phyloP scores from a whole-genome alignment of 306 rosid genomes.

The Vachellia collinsii region DNA sequence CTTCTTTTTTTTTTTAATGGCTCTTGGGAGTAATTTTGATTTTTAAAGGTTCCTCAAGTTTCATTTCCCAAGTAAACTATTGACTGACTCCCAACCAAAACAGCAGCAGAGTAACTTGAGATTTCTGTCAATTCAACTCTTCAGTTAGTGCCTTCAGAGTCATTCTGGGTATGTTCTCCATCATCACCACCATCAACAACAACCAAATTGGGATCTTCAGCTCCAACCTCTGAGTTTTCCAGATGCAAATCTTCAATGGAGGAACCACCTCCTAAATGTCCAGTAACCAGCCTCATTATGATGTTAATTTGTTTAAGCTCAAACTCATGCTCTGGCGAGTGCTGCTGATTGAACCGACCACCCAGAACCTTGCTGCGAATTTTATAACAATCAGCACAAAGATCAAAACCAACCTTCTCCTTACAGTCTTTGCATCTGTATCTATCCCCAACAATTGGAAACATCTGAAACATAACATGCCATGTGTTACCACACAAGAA shows the following conservation, averaged over 20 bases:
- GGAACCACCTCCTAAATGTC: constrained; percentile 9
- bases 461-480: constrained; percentile 52
- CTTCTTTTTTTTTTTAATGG: no score
- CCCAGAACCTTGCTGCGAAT: constrained; percentile 68
- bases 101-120: constrained; percentile 25
- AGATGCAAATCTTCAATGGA: constrained; percentile 34
- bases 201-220: constrained; percentile 15
- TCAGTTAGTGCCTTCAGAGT: constrained; percentile 44
- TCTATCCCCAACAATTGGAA: constrained; percentile 72
- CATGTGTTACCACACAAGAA: constrained; percentile 9
- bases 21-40: no score
- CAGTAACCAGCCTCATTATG: background rate
- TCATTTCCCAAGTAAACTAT: background rate
- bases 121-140: constrained; percentile 13
- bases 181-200: constrained; percentile 10
- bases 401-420: constrained; percentile 75
- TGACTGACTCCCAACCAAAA: constrained; percentile 7
- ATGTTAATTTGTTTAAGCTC: constrained; percentile 20
- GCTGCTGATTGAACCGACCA: constrained; percentile 92
- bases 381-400: constrained; percentile 73
- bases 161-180: constrained; percentile 48
- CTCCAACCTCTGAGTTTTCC: constrained; percentile 41
- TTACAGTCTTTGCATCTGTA: constrained; percentile 70
- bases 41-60: no score
- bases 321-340: constrained; percentile 74